These are phyloP conservation scores for Aspergillus coremiiformis DNA, from an alignment of 495 filamentous ascomycete species.

Conservation along the genomic window DNA sequence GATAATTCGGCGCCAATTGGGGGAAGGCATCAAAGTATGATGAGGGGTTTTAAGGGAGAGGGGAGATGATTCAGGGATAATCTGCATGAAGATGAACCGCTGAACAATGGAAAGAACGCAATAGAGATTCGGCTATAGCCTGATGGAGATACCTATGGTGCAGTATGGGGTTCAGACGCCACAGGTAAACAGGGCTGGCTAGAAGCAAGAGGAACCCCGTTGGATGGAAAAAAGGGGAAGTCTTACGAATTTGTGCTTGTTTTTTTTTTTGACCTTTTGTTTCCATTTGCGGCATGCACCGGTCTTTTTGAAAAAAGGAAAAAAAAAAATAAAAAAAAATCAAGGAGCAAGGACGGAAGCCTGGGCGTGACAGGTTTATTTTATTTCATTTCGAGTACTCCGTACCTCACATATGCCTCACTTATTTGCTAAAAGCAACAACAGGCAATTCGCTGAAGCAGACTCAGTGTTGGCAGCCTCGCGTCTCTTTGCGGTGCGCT, in stretches of 20 bases:
- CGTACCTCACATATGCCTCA: slow-evolving; percentile 28
- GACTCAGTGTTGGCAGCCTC: slow-evolving; percentile 43
- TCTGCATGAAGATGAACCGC: neutral
- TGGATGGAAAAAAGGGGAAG: too few relatives aligned
- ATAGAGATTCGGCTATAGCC: neutral
- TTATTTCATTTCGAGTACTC: slow-evolving; percentile 27
- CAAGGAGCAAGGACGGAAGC: slow-evolving; percentile 20
- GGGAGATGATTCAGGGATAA: neutral
- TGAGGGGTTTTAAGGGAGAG: neutral
- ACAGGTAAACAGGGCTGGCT: too few relatives aligned
- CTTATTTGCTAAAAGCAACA: slow-evolving; percentile 30
- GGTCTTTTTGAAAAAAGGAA: slow-evolving; percentile 3
- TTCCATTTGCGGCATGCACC: slow-evolving; percentile 4
- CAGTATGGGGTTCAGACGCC: neutral
- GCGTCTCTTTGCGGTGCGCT: slow-evolving; percentile 69
- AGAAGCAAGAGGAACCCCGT: too few relatives aligned
- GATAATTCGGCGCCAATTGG: slow-evolving; percentile 38
- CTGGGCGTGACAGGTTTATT: slow-evolving; percentile 27
- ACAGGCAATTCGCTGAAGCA: slow-evolving; percentile 25
- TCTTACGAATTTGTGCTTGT: neutral
- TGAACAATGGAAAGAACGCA: neutral
- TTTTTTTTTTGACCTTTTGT: slow-evolving; percentile 26
- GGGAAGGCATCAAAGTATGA: slow-evolving; percentile 3
- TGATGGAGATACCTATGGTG: neutral
- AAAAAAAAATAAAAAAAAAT: too few relatives aligned